Evolutionary conservation across 176 grass and related monocot genomes (phyloP), one percentile per base, ranked within the genome.

Genomic region (Rhynchospora pubera): DNA sequence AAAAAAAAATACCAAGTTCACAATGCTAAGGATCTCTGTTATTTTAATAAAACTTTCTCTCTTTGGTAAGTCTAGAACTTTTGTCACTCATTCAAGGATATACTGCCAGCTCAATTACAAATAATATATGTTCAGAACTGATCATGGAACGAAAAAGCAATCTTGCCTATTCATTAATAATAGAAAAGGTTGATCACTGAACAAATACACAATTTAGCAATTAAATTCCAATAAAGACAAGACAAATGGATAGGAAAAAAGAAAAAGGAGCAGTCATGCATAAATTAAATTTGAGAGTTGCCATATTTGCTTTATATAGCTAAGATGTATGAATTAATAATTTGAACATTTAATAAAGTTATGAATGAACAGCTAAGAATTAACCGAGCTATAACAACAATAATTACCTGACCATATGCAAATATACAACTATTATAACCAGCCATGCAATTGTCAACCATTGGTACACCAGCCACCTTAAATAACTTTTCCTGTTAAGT

Each of bases 401-500:
- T 30, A 76, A 82, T 89, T 79, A 99, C 96, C 89, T 99, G 96
- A 45, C 93, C 96, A 45, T 99, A 99, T 16, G 96, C 96, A 87
- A 99, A 95, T 85, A 95, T 99, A 85, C 96, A 99, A 52, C 92
- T 95, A 85, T 99, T 99, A 63, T 99, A 99, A 6, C 96, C 96
- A 26, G 76, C 84, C 79, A 99, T 91, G 77, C 96, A 99, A 60
- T 93, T 99, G 14, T 99, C 96, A 71, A 99, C 96, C 96, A 99
- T 99, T 21, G 92, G 89, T 66, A 99, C 87, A 22, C 96, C 96
- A 16, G 96, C 92, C 13, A 99, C 92, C 79, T 95, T 93, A 56
- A 99, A 99, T 50, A 99, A 77, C 13, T 93, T 86, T 67, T 99
- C 96, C 92, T 99, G 57, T 42, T 83, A 79, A 56, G 57, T 74